Conservation (phyloP, 2,329 filamentous ascomycete genomes). For the Tolypocladium paradoxum region DNA sequence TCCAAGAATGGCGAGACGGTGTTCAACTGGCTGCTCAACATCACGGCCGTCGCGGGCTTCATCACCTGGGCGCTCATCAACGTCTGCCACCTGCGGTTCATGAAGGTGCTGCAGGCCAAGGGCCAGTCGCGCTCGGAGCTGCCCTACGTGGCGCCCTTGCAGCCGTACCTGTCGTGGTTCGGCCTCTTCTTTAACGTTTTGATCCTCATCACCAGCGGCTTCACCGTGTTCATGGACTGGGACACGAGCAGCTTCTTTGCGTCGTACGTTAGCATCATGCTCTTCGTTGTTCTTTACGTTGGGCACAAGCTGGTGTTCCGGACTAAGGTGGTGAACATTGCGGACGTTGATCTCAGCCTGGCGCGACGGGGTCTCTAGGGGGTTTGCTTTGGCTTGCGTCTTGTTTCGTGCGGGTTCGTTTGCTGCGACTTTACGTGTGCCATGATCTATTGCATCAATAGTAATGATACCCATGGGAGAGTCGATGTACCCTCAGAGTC, state of each 20-base stretch:
- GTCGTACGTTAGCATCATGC: conserved; percentile 52
- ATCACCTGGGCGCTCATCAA: conserved; percentile 61
- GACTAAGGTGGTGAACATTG: conserved; percentile 25
- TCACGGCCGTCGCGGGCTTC: conserved; percentile 57
- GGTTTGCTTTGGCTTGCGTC: background rate
- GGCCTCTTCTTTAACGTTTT: conserved; percentile 55
- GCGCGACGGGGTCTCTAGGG: background rate
- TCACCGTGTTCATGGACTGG: conserved; percentile 57
- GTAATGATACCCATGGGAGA: background rate
- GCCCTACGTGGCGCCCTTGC: conserved; percentile 49
- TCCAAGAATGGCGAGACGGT: conserved; percentile 46
- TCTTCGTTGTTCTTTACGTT: conserved; percentile 49
- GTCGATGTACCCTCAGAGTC: too few species aligned
- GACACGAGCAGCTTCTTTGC: conserved; percentile 50
- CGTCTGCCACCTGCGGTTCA: conserved; percentile 54
- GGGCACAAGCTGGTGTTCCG: conserved; percentile 46
- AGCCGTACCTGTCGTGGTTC: conserved; percentile 55
- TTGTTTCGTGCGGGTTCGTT: background rate
- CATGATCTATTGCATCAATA: background rate
- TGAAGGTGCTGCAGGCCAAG: conserved; percentile 45
- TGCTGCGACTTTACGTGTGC: background rate
- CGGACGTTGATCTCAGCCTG: conserved; percentile 23
- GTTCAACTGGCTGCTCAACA: conserved; percentile 65
- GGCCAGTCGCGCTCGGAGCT: conserved; percentile 45
- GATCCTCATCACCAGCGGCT: conserved; percentile 58